Evolutionary conservation across 2,329 filamentous ascomycete species (phyloP).

Genomic region (Cladosporium sp.): DNA sequence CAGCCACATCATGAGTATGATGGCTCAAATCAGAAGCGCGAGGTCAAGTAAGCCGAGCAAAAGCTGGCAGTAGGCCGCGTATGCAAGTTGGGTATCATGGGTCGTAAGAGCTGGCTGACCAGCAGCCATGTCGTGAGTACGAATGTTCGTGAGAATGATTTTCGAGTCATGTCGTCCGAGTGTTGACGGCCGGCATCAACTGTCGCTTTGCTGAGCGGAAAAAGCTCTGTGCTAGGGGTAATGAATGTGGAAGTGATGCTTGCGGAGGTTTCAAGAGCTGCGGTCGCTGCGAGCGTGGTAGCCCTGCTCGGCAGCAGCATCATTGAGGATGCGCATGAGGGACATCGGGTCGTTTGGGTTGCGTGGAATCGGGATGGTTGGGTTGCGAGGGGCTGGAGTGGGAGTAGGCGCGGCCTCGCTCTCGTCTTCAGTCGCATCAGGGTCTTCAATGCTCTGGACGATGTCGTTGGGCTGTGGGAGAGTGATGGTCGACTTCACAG

Average conservation of each 20-base stretch:
- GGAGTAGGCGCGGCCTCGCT: background rate
- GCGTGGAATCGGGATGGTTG: background rate
- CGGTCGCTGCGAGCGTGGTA: conserved; percentile 2
- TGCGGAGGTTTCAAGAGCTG: background rate
- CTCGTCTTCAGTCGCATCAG: conserved; percentile 32
- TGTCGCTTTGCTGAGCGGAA: background rate
- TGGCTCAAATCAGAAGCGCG: too few species aligned
- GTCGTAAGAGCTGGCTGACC: background rate
- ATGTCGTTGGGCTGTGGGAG: background rate
- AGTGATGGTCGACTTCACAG: background rate
- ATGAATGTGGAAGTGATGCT: background rate
- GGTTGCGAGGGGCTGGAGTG: background rate
- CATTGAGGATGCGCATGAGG: background rate
- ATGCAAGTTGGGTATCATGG: background rate
- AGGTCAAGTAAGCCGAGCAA: too few species aligned
- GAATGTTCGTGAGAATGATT: background rate
- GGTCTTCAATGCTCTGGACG: background rate
- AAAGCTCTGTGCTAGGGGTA: background rate
- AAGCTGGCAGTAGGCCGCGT: too few species aligned
- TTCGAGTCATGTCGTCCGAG: background rate
- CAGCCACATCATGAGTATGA: background rate
- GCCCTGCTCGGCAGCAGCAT: background rate
- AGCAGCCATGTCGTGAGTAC: background rate
- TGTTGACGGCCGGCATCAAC: background rate
- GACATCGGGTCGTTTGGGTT: background rate